Evolutionary conservation across 2,329 filamentous ascomycete species (phyloP).

Genomic region (Stenocarpella maydis): DNA sequence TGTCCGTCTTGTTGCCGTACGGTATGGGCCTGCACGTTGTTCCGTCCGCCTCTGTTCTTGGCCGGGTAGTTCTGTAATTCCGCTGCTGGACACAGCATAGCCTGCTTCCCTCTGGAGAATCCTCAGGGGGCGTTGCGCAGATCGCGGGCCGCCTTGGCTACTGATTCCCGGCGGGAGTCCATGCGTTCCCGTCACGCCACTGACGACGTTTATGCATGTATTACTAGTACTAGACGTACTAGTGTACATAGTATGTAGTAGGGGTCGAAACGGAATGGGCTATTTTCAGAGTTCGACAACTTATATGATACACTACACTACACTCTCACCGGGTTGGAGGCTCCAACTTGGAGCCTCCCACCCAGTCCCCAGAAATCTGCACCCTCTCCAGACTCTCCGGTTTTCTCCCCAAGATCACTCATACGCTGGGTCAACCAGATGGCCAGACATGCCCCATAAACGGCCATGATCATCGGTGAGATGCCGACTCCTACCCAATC

Average conservation of each 20-base stretch:
- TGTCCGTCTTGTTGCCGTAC: background rate
- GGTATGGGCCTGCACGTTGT: constrained; percentile 6
- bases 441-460: background rate
- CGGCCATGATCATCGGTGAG: constrained; percentile 28
- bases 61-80: background rate
- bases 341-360: background rate
- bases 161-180: background rate
- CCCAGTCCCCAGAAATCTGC: background rate
- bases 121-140: background rate
- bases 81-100: background rate
- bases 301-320: background rate
- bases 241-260: no score
- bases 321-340: background rate
- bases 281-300: background rate
- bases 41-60: background rate
- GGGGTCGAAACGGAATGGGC: no score
- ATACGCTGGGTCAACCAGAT: background rate
- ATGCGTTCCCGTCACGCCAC: constrained; percentile 22
- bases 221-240: no score
- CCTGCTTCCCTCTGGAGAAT: background rate
- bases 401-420: constrained; percentile 25
- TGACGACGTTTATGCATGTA: background rate
- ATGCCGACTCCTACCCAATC: constrained; percentile 10
- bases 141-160: constrained; percentile 12
- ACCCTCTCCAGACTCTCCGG: constrained; percentile 13